Evolutionary conservation across 441 rosid genomes (phyloP), one percentile per base, ranked within the genome.

Genomic region (Arabidopsis hybrid): DNA sequence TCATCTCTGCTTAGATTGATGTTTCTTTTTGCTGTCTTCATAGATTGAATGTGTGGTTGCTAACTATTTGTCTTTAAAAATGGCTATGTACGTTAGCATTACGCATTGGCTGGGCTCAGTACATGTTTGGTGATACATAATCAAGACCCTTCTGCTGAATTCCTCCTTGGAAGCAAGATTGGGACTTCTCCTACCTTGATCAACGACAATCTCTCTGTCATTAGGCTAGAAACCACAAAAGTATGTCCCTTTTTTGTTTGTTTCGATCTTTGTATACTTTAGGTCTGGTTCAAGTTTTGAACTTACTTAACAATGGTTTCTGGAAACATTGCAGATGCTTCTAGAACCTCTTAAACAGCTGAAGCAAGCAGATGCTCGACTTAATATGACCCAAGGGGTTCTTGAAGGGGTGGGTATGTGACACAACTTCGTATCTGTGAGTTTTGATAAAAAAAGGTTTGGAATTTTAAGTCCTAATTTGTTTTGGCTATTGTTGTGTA

Each of bases 381-480:
- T 94, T 80, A 89, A 89, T 77, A 73, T 94, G 73, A 86, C 95
- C 50, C 91, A 88, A 82, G 97, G 97, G 67, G 88, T 92, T 76
- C 92, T 92, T 46, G 95, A 88, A 88, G 96, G 93, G 99, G 91
- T 91, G 73, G 92, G 97, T 88, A 90, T 55, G 93, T 87, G 76
- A 13, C 71, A 69, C 34, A 46, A 40, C 77, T 70, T 71, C 57
- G 9, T 60, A 50, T 75, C 62, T 68, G 16, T 9, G 2, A 62
- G 38, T 56, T 58, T 11, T 5, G 8, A 39, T 1, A 2, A 4
- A 4, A 9, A 4, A 8, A 7, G 4, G 5, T 13, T 16, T 31
- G 17, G 73, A 26, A 17, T 18, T 26, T 42, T 1, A 18, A 60
- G 11, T 65, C 58, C 49, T 63, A 69, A 17, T 21, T 75, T 47